These are phyloP conservation scores for Limonomyces culmigenus DNA, from an alignment of 1,284 basidiomycete genomes.

Conservation along the genomic window DNA sequence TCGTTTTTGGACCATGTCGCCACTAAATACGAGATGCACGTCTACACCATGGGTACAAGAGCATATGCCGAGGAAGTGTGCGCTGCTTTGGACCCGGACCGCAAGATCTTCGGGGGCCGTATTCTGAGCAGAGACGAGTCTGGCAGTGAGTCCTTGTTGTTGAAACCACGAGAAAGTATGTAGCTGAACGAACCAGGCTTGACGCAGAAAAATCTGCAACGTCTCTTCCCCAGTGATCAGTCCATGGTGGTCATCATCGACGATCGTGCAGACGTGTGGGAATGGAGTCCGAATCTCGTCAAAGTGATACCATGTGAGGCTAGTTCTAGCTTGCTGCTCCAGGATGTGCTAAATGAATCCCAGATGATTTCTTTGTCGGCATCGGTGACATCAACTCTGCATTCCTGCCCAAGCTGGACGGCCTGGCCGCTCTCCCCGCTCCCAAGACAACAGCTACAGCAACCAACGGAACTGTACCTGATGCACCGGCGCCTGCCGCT, in stretches of 20 bases:
- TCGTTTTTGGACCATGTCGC: constrained; percentile 63
- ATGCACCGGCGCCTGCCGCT: constrained; percentile 10
- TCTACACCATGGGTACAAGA: constrained; percentile 98
- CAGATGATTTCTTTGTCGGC: constrained; percentile 96
- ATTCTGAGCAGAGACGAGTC: constrained; percentile 91
- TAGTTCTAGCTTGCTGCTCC: constrained; percentile 8
- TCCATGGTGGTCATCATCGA: constrained; percentile 99
- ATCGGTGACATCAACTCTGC: constrained; percentile 97
- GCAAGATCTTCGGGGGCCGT: constrained; percentile 73
- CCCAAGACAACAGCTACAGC: constrained; percentile 6
- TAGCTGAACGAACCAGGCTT: constrained; percentile 30
- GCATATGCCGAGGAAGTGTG: constrained; percentile 95
- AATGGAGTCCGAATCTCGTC: constrained; percentile 87
- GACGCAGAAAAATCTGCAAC: constrained; percentile 79
- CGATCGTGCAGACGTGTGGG: constrained; percentile 96
- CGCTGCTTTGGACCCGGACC: constrained; percentile 81
- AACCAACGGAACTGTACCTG: constrained; percentile 9
- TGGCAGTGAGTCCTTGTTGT: constrained; percentile 46
- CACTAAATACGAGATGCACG: constrained; percentile 90
- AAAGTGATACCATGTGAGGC: constrained; percentile 93
- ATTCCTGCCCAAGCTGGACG: constrained; percentile 67
- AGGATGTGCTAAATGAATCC: constrained; percentile 4
- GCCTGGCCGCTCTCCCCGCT: constrained; percentile 19
- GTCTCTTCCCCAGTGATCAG: constrained; percentile 90
- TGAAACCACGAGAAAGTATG: background rate